Percentiles rank a stretch among this genome's conserved stretches.
These are phyloP conservation scores for Mycena pura DNA, from an alignment of 768 basidiomycete genomes.

Conservation along the genomic window DNA sequence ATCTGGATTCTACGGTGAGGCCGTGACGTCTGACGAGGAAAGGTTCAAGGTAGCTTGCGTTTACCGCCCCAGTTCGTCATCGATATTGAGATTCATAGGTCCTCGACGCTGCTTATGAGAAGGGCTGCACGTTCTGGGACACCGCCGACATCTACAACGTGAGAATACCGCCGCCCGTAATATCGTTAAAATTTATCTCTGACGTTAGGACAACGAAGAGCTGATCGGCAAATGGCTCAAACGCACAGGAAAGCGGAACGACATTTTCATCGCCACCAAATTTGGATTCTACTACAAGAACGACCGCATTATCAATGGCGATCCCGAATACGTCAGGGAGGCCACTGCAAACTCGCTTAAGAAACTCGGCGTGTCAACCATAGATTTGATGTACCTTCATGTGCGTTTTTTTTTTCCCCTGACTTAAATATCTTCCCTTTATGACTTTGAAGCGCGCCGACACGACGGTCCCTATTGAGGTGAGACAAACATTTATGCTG, in stretches of 20 bases:
- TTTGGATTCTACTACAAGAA: slow-evolving; percentile 38
- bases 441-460: slow-evolving; percentile 17
- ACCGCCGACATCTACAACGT: slow-evolving; percentile 50
- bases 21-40: slow-evolving; percentile 24
- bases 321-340: slow-evolving; percentile 36
- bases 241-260: slow-evolving; percentile 5
- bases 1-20: slow-evolving; percentile 27
- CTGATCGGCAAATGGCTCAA: slow-evolving; percentile 39
- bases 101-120: slow-evolving; percentile 45
- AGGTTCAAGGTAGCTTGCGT: slow-evolving; percentile 34
- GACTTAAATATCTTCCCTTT: slow-evolving; percentile 8
- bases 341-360: slow-evolving; percentile 36
- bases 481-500: slow-evolving; percentile 12
- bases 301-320: slow-evolving; percentile 34
- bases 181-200: no score
- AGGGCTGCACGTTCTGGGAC: slow-evolving; percentile 54
- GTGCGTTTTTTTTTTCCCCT: background rate
- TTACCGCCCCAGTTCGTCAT: background rate
- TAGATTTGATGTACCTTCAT: slow-evolving; percentile 42
- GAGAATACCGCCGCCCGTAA: no score
- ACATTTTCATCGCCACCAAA: slow-evolving; percentile 58
- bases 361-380: slow-evolving; percentile 29
- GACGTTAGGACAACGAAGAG: slow-evolving; percentile 46
- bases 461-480: slow-evolving; percentile 29
- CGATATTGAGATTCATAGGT: background rate